Evolutionary conservation across 2,329 filamentous ascomycete genomes (phyloP).

Genomic region (Zasmidium angulare): DNA sequence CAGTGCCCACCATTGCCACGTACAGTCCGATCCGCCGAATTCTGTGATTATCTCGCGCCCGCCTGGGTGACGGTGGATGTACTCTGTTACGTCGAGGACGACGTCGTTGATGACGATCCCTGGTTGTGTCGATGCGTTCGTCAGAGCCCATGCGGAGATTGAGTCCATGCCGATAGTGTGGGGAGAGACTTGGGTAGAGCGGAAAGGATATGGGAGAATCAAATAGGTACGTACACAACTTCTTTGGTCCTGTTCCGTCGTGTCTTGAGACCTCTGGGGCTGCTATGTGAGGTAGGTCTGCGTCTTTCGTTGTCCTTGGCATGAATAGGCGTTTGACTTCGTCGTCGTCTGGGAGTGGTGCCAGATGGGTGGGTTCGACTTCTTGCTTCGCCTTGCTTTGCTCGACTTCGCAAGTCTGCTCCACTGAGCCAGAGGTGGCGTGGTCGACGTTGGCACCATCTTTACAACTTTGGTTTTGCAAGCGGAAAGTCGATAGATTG

Average conservation of each 20-base stretch:
- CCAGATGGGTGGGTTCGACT: neutral
- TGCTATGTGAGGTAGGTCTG: neutral
- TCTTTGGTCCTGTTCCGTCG: neutral
- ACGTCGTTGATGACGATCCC: slow-evolving; percentile 36
- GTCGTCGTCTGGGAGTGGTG: neutral
- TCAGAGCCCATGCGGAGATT: too few relatives aligned
- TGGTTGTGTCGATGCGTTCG: too few relatives aligned
- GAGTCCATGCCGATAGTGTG: too few relatives aligned
- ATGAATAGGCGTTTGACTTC: neutral
- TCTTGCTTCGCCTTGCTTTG: neutral
- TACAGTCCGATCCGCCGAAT: slow-evolving; percentile 35
- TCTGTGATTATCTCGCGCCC: slow-evolving; percentile 31
- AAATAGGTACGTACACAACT: neutral
- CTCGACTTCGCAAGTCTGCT: neutral
- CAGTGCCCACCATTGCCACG: slow-evolving; percentile 37
- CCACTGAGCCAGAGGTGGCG: too few relatives aligned
- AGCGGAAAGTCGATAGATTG: neutral
- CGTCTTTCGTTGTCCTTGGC: neutral
- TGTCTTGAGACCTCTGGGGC: neutral
- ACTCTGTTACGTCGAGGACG: slow-evolving; percentile 34
- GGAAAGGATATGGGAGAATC: neutral
- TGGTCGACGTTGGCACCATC: too few relatives aligned
- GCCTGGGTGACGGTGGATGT: slow-evolving; percentile 32
- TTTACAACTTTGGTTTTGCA: too few relatives aligned
- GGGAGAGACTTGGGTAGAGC: too few relatives aligned